These are phyloP conservation scores for Hyphodiscus hymeniophilus DNA, from an alignment of 495 filamentous ascomycete genomes.

Conservation along the genomic window DNA sequence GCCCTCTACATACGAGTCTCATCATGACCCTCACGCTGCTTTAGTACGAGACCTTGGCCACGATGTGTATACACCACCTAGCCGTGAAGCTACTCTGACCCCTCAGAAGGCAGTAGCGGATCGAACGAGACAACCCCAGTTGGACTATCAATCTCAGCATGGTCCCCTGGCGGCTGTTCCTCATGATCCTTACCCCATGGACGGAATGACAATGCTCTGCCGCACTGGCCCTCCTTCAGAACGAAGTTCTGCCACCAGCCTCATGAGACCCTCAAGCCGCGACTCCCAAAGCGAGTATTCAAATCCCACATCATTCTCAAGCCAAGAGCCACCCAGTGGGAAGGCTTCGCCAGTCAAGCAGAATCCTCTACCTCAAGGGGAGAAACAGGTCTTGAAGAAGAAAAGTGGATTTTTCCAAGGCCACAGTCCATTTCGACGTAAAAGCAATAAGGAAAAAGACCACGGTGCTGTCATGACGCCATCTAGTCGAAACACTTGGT, in stretches of 20 bases:
- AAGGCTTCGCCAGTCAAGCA: slow-evolving; percentile 65
- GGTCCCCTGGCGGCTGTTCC: slow-evolving; percentile 55
- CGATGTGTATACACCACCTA: slow-evolving; percentile 36
- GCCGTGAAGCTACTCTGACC: slow-evolving; percentile 45
- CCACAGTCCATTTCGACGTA: slow-evolving; percentile 87
- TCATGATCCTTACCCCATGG: slow-evolving; percentile 89
- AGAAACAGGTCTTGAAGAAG: slow-evolving; percentile 64
- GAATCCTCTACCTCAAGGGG: slow-evolving; percentile 39
- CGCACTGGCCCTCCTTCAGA: slow-evolving; percentile 80
- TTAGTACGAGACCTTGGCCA: slow-evolving; percentile 53
- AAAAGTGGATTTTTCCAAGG: slow-evolving; percentile 93
- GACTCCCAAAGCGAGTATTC: slow-evolving; percentile 90
- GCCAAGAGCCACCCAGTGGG: slow-evolving; percentile 59
- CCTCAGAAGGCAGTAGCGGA: slow-evolving; percentile 37
- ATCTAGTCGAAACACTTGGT: slow-evolving; percentile 57
- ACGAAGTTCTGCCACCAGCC: slow-evolving; percentile 66
- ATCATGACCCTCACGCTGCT: slow-evolving; percentile 71
- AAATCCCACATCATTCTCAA: slow-evolving; percentile 85
- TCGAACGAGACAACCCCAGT: slow-evolving; percentile 17
- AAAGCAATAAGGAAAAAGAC: slow-evolving; percentile 84
- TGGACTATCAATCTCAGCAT: slow-evolving; percentile 17
- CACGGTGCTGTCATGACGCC: slow-evolving; percentile 23
- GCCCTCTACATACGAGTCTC: slow-evolving; percentile 76
- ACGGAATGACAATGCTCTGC: slow-evolving; percentile 99
- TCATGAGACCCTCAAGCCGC: slow-evolving; percentile 72